Evolutionary conservation across 177 flowering plant genomes (phyloP).

Genomic region (Vitis hybrid): DNA sequence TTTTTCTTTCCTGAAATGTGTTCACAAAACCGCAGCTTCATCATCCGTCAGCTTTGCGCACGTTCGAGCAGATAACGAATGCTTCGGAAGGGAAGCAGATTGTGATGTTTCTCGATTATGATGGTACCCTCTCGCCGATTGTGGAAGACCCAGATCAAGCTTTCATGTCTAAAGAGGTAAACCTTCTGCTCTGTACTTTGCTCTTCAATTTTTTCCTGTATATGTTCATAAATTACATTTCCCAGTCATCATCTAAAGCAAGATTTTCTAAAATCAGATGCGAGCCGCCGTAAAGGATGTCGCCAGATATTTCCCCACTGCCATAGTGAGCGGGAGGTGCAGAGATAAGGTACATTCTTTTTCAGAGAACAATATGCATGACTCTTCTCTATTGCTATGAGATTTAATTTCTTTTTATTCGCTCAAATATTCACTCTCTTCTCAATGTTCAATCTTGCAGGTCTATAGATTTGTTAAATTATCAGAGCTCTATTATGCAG

Average conservation of each 20-base stretch:
- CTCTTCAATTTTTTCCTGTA: neutral
- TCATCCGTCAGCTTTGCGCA: constrained; percentile 69
- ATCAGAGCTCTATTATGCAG: constrained; percentile 88
- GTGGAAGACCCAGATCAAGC: constrained; percentile 85
- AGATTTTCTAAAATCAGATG: constrained; percentile 51
- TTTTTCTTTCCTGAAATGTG: neutral
- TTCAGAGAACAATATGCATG: neutral
- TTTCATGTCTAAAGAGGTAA: constrained; percentile 80
- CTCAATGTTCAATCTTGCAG: constrained; percentile 28
- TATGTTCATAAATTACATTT: neutral
- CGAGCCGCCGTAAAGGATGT: constrained; percentile 68
- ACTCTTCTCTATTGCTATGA: neutral
- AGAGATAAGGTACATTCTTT: constrained; percentile 74
- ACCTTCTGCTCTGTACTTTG: neutral
- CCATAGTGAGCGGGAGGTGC: constrained; percentile 88
- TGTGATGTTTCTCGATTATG: constrained; percentile 77
- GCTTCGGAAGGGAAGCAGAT: constrained; percentile 70
- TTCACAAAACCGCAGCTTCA: constrained; percentile 24
- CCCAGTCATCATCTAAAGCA: neutral
- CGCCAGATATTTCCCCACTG: constrained; percentile 82
- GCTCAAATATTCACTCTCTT: too few relatives aligned
- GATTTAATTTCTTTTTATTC: neutral
- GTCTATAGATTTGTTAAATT: constrained; percentile 75
- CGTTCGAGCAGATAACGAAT: constrained; percentile 53
- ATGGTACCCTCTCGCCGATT: constrained; percentile 83